Conservation (phyloP, 768 basidiomycete species). For the Naganishia kalamii region DNA sequence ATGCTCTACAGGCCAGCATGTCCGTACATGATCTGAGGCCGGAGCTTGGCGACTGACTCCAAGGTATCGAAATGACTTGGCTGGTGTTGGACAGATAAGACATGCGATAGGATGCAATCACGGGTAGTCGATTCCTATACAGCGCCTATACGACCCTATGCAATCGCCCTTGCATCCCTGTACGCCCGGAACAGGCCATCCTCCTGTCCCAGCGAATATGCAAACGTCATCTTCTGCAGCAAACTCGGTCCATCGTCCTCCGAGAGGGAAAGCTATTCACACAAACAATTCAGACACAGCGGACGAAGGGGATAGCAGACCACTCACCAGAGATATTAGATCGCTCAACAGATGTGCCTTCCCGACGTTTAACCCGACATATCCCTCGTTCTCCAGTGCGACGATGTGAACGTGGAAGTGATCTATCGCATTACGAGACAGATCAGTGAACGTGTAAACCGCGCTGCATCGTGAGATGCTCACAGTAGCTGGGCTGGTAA, state of each 20-base stretch:
- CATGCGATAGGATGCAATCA: neutral
- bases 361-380: conserved; percentile 70
- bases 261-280: conserved; percentile 9
- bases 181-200: conserved; percentile 61
- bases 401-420: conserved; percentile 93
- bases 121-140: neutral
- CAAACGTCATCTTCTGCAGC: conserved; percentile 66
- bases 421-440: conserved; percentile 52
- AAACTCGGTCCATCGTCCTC: conserved; percentile 51
- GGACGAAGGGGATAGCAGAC: neutral
- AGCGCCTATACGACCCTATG: neutral
- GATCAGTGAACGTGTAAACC: neutral
- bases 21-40: no score
- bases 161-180: conserved; percentile 28
- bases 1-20: no score
- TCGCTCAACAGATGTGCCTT: conserved; percentile 92
- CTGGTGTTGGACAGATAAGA: no score
- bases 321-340: conserved; percentile 69
- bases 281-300: neutral
- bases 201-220: conserved; percentile 75
- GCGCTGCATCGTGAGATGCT: conserved; percentile 39
- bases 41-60: no score
- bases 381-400: conserved; percentile 62
- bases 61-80: no score
- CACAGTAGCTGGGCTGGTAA: conserved; percentile 94